Base-by-base conservation (phyloP, 2,329 filamentous ascomycete genomes). In the Aspergillus unguis region DNA sequence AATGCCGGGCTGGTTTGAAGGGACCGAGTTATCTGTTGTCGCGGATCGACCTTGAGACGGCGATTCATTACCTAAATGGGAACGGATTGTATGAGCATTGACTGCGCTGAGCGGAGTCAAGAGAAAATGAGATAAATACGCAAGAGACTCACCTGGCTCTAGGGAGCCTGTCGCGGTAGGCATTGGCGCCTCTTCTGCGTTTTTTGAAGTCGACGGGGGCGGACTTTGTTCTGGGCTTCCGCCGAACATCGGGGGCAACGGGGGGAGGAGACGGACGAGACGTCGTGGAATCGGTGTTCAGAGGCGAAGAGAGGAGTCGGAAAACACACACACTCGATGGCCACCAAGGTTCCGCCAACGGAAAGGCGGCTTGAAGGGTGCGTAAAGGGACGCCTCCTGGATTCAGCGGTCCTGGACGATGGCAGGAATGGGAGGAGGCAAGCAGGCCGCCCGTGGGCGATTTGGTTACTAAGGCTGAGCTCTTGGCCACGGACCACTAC, bases 161-260 rank as follows among this genome's bases (percentile, higher is more conserved):
- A 57, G 48, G 45, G 55, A 58, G 28, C 59, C 58, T 48, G 68
- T 58, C 54, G 58, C 56, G 58, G 67, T 50, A 61, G 65, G 58
- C 68, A 72, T 72, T 61, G 67, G 59, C 58, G 60, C 63, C 62
- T 68, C 61, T 62, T 61, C 61, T 52, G 64, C 57, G 54, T 61
- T 57, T 56, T 62, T 61, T 42, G 64, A 65, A 61, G 62, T 64
- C 52, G 63, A 62, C 55, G 60, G 59, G 51, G 62, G 62, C 54
- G 63, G 60, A 63, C 63, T 59, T 61, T 60, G 65, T 62, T 64
- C 62, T 53, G 62, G 63, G 58, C 62, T 69, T 58, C 62, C 63
- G 64, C 65, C 65, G 62, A 63, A 58, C 67, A 71, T 70, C 62
- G 64, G 59, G 63, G 61, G 54, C 62, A 59, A 62, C 57, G 56